Evolutionary conservation across 2,329 filamentous ascomycete genomes (phyloP), one percentile per base, ranked within the genome.

Genomic region (Cladophialophora yegresii): DNA sequence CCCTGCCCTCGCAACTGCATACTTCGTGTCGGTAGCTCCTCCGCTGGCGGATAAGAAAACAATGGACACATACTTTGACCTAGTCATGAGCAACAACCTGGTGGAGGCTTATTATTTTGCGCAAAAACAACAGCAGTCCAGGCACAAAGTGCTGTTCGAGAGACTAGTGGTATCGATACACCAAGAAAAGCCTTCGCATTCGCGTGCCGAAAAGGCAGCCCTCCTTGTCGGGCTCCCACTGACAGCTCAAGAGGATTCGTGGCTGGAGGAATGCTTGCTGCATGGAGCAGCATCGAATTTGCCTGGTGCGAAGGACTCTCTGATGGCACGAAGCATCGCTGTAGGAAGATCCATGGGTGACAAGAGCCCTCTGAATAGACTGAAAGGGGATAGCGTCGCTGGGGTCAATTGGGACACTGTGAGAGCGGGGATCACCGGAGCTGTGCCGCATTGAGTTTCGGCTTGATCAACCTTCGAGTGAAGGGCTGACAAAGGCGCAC

Each of bases 11-110:
- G 84, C 90, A 0, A 82, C 95, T 30, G 88, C 90, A 10, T 96
- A 95, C 77, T 95, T 90, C 77, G 84, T 92, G 69, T 86, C 88
- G 12, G 87, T 89, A 0, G 87, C 87, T 69, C 91, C 92, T 1
- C 85, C 89, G 22, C 80, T 96, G n/a, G 85, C 85, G 69, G 85
- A 82, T 0, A 79, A 84, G 1, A 79, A 82, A 30, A 85, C 89
- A 0, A 81, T 91, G 9, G 82, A 85, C 64, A 81, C 87, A 7
- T 85, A 93, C 36, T 92, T 92, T 70, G 82, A 84, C 49, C 87
- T 89, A 7, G 81, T 95, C 54, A 84, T 87, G 1, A 80, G 80
- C 40, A 86, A 87, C 7, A 90, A 84, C 71, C 81, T 93, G 4
- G 84, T 86, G 0, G 89, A 92, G 72, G 88, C 90, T 2, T 87